These are phyloP conservation scores for Globisporangium splendens DNA, from an alignment of 352 stramenopile species.

Conservation along the genomic window DNA sequence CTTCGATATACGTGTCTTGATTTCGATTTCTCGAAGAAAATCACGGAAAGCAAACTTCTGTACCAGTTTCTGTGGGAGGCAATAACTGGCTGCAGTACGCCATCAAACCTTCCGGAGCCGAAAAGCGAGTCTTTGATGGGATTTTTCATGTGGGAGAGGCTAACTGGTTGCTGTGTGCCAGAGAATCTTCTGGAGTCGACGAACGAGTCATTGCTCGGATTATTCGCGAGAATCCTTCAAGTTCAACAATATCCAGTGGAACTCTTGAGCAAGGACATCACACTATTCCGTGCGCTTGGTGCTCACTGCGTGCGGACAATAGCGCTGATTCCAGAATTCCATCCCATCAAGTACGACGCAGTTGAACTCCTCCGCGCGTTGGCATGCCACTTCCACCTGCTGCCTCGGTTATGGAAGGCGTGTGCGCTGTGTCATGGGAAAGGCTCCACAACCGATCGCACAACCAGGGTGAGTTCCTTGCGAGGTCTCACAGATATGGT, in stretches of 20 bases:
- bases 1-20: neutral
- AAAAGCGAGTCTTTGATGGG: slow-evolving; percentile 5
- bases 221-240: slow-evolving; percentile 4
- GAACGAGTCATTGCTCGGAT: slow-evolving; percentile 5
- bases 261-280: slow-evolving; percentile 1
- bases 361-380: slow-evolving; percentile 10
- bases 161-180: neutral
- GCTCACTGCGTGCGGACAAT: slow-evolving; percentile 11
- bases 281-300: neutral
- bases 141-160: neutral
- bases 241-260: neutral
- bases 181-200: neutral
- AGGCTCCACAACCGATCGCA: neutral
- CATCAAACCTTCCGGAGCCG: neutral
- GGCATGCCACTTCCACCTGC: neutral
- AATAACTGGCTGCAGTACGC: neutral
- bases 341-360: slow-evolving; percentile 5
- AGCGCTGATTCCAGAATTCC: slow-evolving; percentile 1
- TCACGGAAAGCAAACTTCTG: slow-evolving; percentile 1
- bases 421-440: slow-evolving; percentile 3
- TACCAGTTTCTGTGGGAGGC: slow-evolving; percentile 5
- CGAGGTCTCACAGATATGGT: slow-evolving; percentile 6
- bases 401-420: neutral
- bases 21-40: neutral
- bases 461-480: slow-evolving; percentile 1